Evolutionary conservation across 495 filamentous ascomycete species (phyloP), one percentile per base, ranked within the genome.

Genomic region (Aspergillus sclerotioniger): DNA sequence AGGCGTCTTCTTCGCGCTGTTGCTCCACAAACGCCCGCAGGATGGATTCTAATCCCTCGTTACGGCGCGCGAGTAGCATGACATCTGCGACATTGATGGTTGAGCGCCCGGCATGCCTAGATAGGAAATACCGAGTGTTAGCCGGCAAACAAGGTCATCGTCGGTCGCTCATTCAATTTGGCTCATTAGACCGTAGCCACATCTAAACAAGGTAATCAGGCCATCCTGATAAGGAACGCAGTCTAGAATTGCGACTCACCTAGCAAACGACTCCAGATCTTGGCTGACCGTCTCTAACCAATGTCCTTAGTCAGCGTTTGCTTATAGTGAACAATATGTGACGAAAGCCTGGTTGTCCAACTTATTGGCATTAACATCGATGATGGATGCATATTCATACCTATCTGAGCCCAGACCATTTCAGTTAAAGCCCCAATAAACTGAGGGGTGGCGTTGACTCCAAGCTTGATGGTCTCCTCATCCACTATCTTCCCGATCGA

Each of bases 391-490:
- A 35, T 28, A 41, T 54, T 63, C 71, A 63, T 81, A 91, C 91
- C 90, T 56, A 96, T 89, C 62, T 98, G 94, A 12, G 84, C 77
- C 88, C 89, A 98, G 25, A 93, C 88, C 78, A 98, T 80, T 74
- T 97, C 92, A 0, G 90, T 95, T 68, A 98, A 72, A 0, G 91
- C 91, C 9, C 85, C 92, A 63, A 96, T 97, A 73, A 97, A 98
- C 67, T 97, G 92, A 7, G 92, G 92, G 1, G 92, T 97, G 2
- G 92, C 91, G 71, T 93, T 96, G 57, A 88, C 80, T 65, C 89
- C 87, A 12, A 89, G 78, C 21, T 79, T 79, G 35, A 94, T 73
- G 29, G 86, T 88, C 68, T 96, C 90, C 60, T 92, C 85, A 70
- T 97, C 93, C 46, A 96, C 89, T 48, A 91, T 90, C 68, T 91